phyloP scores from a whole-genome alignment of 2,329 filamentous ascomycete species.

The Periconia sp. region DNA sequence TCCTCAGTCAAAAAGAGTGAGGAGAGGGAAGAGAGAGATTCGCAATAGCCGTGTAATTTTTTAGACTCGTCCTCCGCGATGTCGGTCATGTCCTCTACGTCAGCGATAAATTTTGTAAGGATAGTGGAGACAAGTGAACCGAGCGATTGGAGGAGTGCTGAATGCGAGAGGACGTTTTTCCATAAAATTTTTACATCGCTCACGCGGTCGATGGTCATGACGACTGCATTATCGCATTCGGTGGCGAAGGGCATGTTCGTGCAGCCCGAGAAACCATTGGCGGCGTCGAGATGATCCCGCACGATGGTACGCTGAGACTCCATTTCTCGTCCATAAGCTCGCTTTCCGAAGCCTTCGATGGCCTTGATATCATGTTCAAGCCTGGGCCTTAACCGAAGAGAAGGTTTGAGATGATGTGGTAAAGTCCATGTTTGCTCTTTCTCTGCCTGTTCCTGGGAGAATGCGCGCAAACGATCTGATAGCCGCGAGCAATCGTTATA shows the following conservation, averaged over 20 bases:
- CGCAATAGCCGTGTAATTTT: constrained; percentile 63
- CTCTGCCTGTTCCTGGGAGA: constrained; percentile 53
- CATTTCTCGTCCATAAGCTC: constrained; percentile 69
- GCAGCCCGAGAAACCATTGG: constrained; percentile 66
- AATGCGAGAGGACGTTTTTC: constrained; percentile 64
- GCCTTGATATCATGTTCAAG: constrained; percentile 61
- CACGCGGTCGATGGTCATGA: constrained; percentile 63
- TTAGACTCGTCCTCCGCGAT: constrained; percentile 69
- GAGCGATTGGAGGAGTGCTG: constrained; percentile 66
- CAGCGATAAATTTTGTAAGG: constrained; percentile 64
- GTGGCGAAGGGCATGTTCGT: constrained; percentile 64
- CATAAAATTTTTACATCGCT: constrained; percentile 63
- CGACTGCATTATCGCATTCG: constrained; percentile 66
- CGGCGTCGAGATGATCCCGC: constrained; percentile 66
- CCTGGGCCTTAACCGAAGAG: constrained; percentile 51
- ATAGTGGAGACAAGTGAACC: constrained; percentile 65
- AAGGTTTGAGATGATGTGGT: constrained; percentile 37
- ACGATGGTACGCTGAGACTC: constrained; percentile 68
- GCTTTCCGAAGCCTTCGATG: constrained; percentile 65
- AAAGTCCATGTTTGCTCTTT: constrained; percentile 38
- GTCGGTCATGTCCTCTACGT: constrained; percentile 67
- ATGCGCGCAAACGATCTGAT: constrained; percentile 58
- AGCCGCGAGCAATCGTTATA: constrained; percentile 70
- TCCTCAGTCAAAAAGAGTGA: constrained; percentile 61
- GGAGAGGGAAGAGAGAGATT: constrained; percentile 60